Evolutionary conservation across 1,284 basidiomycete genomes (phyloP), one percentile per base, ranked within the genome.

Genomic region (Sporisorium sorghi): DNA sequence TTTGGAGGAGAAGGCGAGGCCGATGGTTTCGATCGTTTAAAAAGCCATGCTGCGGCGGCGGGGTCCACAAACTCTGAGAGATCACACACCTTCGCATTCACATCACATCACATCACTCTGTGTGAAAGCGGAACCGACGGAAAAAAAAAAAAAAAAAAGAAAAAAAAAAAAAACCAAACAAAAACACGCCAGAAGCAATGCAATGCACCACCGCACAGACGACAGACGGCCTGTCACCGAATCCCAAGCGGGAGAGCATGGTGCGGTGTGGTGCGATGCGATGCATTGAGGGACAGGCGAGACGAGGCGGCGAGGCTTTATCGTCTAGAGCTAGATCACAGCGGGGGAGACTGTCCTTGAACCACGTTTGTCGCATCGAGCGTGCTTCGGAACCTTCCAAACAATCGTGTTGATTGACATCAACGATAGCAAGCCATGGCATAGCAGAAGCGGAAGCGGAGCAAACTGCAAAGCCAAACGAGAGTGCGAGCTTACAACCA

Each of bases 291-390:
- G 9, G 24, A 11, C 8, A 21, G 32, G 15, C 30, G 48, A 40
- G 19, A 9, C 10, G 24, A 28, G 24, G 43, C 43, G 43, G 23
- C 43, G 44, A 47, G 44, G 26, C 12, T 10, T 46, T n/a, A 19
- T 43, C n/a, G n/a, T n/a, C n/a, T n/a, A 19, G 8, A 52, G 24
- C 37, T 19, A 24, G 17, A 33, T 1, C 49, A 11, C 9, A 26
- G 48, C 46, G 39, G 14, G 17, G 10, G 46, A 61, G 51, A 61
- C 59, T 61, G 44, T 61, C 43, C 12, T 32, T 32, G 24, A 61
- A 61, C 52, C 33, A 47, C n/a, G 52, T 32, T 35, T 53, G 59
- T 61, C 51, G 46, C 59, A 54, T 50, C 59, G 46, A 40, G n/a
- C n/a, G 39, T 24, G 23, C 14, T 17, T 54, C 17, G 39, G 59